phyloP scores from a whole-genome alignment of 805 yeast genomes.

The Suhomyces canberraensis region DNA sequence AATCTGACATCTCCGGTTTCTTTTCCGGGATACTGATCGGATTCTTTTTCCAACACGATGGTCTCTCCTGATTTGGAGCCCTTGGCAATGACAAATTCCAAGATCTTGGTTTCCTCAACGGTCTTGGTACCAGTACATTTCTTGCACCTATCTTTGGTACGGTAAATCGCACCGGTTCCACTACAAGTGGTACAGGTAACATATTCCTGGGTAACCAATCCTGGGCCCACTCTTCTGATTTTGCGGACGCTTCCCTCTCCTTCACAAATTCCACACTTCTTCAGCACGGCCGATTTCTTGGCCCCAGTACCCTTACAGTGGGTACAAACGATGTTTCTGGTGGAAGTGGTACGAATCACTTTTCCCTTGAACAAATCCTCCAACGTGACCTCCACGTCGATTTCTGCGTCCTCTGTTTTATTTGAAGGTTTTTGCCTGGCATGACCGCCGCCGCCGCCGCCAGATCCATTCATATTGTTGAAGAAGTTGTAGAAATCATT shows the following conservation, averaged over 20 bases:
- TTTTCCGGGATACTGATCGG: constrained; percentile 75
- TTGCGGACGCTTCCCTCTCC: constrained; percentile 67
- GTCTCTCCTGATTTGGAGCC: constrained; percentile 66
- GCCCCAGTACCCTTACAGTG: constrained; percentile 78
- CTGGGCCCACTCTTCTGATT: constrained; percentile 67
- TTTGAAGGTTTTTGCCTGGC: constrained; percentile 15
- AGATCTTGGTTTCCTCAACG: constrained; percentile 60
- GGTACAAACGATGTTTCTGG: constrained; percentile 70
- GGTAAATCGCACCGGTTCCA: constrained; percentile 62
- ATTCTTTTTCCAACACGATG: constrained; percentile 60
- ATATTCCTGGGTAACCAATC: constrained; percentile 62
- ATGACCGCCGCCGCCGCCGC: constrained; percentile 11
- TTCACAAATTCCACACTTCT: constrained; percentile 62
- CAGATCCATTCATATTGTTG: constrained; percentile 42
- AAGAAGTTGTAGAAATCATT: constrained; percentile 77
- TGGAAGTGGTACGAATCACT: constrained; percentile 66
- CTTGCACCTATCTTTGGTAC: constrained; percentile 72
- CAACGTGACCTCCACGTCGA: constrained; percentile 61
- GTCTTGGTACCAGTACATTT: constrained; percentile 66
- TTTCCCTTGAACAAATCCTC: constrained; percentile 82
- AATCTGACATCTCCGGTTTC: constrained; percentile 76
- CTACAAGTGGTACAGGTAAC: constrained; percentile 65
- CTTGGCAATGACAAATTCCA: constrained; percentile 72
- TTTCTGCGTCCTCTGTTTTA: constrained; percentile 64
- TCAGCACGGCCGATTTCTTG: constrained; percentile 51